Conservation (phyloP, 2,329 filamentous ascomycete genomes). For the Colletotrichum costaricense region DNA sequence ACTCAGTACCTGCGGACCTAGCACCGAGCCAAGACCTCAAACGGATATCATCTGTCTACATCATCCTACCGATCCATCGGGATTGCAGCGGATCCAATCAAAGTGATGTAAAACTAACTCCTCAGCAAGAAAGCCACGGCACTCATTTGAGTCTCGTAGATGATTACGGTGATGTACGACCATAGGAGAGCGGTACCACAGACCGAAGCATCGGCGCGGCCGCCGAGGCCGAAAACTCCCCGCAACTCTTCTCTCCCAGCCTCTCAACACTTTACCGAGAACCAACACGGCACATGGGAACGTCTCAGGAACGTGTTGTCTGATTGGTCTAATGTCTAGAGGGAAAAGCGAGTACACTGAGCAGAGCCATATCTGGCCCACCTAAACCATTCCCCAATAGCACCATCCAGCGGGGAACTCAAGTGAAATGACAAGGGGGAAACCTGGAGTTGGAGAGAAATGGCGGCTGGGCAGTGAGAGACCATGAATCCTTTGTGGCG, state of each 20-base stretch:
- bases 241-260: background rate
- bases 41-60: background rate
- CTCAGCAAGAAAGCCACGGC: too few species aligned
- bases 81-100: background rate
- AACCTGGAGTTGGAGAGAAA: background rate
- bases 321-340: background rate
- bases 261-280: conserved; percentile 11
- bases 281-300: background rate
- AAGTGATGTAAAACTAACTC: too few species aligned
- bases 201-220: conserved; percentile 12
- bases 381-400: background rate
- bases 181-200: background rate
- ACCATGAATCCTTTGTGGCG: background rate
- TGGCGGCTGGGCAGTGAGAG: background rate
- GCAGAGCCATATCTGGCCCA: background rate
- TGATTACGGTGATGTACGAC: background rate
- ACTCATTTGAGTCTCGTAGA: background rate
- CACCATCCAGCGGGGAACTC: background rate
- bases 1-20: background rate
- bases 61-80: background rate
- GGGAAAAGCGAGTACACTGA: background rate
- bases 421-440: background rate
- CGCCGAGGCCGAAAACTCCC: conserved; percentile 18
- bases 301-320: background rate
- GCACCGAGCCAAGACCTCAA: background rate